phyloP scores from a whole-genome alignment of 176 grass and related monocot genomes.

The Cocos nucifera region DNA sequence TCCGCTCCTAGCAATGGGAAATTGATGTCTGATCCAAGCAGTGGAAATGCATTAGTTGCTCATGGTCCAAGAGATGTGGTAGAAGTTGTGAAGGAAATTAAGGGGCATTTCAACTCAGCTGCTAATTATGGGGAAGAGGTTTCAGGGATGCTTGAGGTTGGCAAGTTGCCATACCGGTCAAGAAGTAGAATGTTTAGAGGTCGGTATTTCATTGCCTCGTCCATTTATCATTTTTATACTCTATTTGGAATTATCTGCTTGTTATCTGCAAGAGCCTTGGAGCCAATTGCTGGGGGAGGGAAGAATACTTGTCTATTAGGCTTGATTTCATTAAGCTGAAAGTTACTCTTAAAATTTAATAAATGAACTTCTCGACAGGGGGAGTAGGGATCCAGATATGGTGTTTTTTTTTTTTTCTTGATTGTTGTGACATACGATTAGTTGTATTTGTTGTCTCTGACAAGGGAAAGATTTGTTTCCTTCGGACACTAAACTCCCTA shows the following conservation, averaged over 20 bases:
- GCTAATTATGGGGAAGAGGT: slow-evolving; percentile 40
- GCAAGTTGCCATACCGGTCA: slow-evolving; percentile 36
- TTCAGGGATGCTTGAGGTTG: slow-evolving; percentile 62
- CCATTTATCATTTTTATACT: not conserved
- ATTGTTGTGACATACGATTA: too few relatives aligned
- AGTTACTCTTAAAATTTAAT: too few relatives aligned
- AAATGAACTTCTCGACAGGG: too few relatives aligned
- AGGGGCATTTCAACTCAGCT: slow-evolving; percentile 36
- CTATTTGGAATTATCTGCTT: not conserved
- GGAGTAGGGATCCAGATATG: too few relatives aligned
- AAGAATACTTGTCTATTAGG: too few relatives aligned
- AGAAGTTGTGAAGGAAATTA: slow-evolving; percentile 53
- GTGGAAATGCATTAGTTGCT: slow-evolving; percentile 28
- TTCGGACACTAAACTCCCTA: too few relatives aligned
- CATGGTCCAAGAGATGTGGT: slow-evolving; percentile 33
- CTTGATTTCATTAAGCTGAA: too few relatives aligned
- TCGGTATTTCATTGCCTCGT: slow-evolving; percentile 37
- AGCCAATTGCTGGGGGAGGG: not conserved
- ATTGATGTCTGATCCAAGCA: slow-evolving; percentile 17
- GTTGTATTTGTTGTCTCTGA: too few relatives aligned
- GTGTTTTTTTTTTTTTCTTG: too few relatives aligned
- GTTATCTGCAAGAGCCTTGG: not conserved
- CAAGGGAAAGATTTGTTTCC: too few relatives aligned
- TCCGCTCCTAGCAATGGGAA: slow-evolving; percentile 24
- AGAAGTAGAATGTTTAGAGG: slow-evolving; percentile 52